phyloP scores from a whole-genome alignment of 768 basidiomycete genomes.

The Rhizopogon rudus region DNA sequence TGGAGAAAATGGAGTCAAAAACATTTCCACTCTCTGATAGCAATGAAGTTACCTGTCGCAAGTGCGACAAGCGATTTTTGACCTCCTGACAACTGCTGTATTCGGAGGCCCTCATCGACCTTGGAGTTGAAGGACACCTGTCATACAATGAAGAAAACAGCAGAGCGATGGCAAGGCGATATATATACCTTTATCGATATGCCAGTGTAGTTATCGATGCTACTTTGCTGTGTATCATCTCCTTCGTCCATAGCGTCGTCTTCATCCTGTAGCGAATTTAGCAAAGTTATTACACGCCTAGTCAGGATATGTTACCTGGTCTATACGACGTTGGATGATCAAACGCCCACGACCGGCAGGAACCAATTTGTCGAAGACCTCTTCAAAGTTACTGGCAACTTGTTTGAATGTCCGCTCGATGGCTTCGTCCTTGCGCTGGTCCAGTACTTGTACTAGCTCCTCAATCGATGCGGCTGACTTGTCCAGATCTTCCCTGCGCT shows the following conservation, averaged over 20 bases:
- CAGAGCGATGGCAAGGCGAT: not conserved
- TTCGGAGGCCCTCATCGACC: slow-evolving; percentile 91
- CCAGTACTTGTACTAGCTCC: slow-evolving; percentile 88
- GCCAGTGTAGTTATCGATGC: slow-evolving; percentile 93
- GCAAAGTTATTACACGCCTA: not conserved
- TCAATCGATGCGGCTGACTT: slow-evolving; percentile 86
- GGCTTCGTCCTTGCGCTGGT: slow-evolving; percentile 97
- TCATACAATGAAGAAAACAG: not conserved
- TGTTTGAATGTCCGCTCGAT: slow-evolving; percentile 99
- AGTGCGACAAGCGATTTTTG: slow-evolving; percentile 97
- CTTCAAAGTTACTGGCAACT: slow-evolving; percentile 94
- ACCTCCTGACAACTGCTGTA: slow-evolving; percentile 95
- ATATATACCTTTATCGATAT: slow-evolving; percentile 82
- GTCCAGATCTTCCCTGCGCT: slow-evolving; percentile 88
- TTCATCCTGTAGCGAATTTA: slow-evolving; percentile 48
- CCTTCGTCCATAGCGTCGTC: slow-evolving; percentile 63
- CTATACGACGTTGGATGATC: slow-evolving; percentile 89
- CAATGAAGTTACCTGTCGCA: slow-evolving; percentile 59
- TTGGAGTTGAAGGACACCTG: slow-evolving; percentile 99
- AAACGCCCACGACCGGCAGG: slow-evolving; percentile 88
- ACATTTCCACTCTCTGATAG: not conserved
- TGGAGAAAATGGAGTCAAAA: slow-evolving; percentile 22
- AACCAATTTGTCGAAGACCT: slow-evolving; percentile 94
- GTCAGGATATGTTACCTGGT: slow-evolving; percentile 47
- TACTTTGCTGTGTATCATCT: slow-evolving; percentile 67